phyloP scores from a whole-genome alignment of 768 basidiomycete species.

The Cubamyces lactineus region DNA sequence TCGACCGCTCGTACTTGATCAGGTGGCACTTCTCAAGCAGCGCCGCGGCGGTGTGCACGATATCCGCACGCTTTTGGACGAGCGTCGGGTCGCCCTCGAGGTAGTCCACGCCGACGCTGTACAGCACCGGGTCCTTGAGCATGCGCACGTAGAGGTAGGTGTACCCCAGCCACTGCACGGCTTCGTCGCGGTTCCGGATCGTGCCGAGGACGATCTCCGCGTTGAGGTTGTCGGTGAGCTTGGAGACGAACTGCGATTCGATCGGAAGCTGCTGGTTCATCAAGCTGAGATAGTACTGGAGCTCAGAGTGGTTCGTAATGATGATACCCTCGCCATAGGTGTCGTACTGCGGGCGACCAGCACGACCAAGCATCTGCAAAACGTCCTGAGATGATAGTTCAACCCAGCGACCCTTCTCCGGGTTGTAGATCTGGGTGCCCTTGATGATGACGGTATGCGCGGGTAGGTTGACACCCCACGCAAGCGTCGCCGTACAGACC shows the following conservation, averaged over 20 bases:
- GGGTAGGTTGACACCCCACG: slow-evolving; percentile 99
- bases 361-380: slow-evolving; percentile 97
- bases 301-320: slow-evolving; percentile 95
- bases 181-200: slow-evolving; percentile 93
- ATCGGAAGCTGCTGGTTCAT: slow-evolving; percentile 98
- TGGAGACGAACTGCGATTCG: slow-evolving; percentile 91
- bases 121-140: slow-evolving; percentile 86
- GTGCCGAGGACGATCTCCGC: slow-evolving; percentile 97
- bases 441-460: slow-evolving; percentile 99
- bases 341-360: slow-evolving; percentile 96
- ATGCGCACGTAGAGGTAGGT: slow-evolving; percentile 92
- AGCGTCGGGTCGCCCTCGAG: slow-evolving; percentile 81
- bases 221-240: slow-evolving; percentile 93
- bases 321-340: slow-evolving; percentile 98
- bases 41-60: slow-evolving; percentile 90
- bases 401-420: slow-evolving; percentile 97
- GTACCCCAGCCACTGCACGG: slow-evolving; percentile 96
- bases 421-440: slow-evolving; percentile 99
- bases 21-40: slow-evolving; percentile 93
- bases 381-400: slow-evolving; percentile 96
- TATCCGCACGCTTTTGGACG: slow-evolving; percentile 93
- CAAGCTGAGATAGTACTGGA: slow-evolving; percentile 95
- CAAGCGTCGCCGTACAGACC: slow-evolving; percentile 96
- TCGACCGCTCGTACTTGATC: slow-evolving; percentile 89
- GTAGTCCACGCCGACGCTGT: slow-evolving; percentile 89